A percentile compares a stretch with the other conserved stretches of the same genome.
Conservation (phyloP, 129 eudicot genomes). For the Cynara cardunculus region DNA sequence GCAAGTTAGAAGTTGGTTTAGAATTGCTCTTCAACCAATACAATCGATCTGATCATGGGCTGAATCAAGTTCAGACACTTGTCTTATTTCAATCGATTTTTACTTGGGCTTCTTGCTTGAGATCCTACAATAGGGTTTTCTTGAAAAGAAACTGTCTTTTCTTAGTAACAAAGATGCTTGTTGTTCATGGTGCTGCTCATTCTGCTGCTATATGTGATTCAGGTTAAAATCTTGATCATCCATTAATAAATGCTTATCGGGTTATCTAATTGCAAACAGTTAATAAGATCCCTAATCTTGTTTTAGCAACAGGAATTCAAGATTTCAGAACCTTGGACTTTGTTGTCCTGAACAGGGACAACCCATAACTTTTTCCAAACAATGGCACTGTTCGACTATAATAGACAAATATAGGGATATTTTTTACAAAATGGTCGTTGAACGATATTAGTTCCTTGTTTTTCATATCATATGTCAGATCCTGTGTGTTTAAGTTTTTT, state of each 20-base stretch:
- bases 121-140: neutral
- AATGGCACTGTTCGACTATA: no score
- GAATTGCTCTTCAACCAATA: slow-evolving; percentile 12
- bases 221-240: neutral
- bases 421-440: no score
- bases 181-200: neutral
- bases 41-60: neutral
- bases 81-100: neutral
- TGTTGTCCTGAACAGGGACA: no score
- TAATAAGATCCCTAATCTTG: neutral
- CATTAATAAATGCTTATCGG: neutral
- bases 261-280: neutral
- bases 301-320: neutral
- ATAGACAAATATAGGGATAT: no score
- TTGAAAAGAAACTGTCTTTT: neutral
- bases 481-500: no score
- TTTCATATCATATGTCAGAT: no score
- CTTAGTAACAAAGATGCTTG: neutral
- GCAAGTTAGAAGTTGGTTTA: neutral
- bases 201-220: neutral
- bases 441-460: no score
- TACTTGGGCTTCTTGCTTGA: neutral
- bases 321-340: neutral
- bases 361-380: no score
- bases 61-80: neutral